phyloP scores from a whole-genome alignment of 2,329 filamentous ascomycete genomes.

The Tolypocladium tropicale region DNA sequence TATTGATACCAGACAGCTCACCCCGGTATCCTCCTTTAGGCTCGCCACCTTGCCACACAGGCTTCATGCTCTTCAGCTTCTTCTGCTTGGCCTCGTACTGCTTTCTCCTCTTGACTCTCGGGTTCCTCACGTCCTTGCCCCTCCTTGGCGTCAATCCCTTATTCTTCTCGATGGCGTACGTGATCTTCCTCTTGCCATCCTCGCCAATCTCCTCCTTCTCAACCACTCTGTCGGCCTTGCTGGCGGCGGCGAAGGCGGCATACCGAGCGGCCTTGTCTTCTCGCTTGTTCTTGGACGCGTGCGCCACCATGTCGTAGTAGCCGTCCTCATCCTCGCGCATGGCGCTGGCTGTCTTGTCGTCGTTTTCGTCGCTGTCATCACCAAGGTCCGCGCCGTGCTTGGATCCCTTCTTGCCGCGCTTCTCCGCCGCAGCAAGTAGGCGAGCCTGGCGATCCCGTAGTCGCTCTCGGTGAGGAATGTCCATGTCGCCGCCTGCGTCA shows the following conservation, averaged over 20 bases:
- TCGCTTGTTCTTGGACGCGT: constrained; percentile 58
- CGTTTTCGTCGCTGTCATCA: constrained; percentile 59
- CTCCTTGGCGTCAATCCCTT: constrained; percentile 84
- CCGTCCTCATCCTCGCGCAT: constrained; percentile 55
- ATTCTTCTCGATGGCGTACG: constrained; percentile 93
- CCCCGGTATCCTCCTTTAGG: constrained; percentile 79
- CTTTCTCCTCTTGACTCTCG: constrained; percentile 95
- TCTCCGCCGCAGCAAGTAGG: constrained; percentile 80
- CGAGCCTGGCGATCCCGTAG: constrained; percentile 76
- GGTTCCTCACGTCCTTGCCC: constrained; percentile 91
- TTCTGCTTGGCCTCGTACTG: constrained; percentile 96
- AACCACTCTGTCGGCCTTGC: constrained; percentile 52
- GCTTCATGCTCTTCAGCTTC: constrained; percentile 82
- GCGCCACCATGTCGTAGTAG: constrained; percentile 84
- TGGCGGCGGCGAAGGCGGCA: constrained; percentile 48
- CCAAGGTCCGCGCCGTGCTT: constrained; percentile 56
- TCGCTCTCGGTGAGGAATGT: constrained; percentile 82
- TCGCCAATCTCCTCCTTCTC: constrained; percentile 60
- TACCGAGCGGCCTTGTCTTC: constrained; percentile 56
- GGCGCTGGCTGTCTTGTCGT: constrained; percentile 40
- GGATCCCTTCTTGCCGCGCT: constrained; percentile 58
- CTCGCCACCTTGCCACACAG: constrained; percentile 77
- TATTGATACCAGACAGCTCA: constrained; percentile 93
- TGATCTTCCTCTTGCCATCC: constrained; percentile 87
- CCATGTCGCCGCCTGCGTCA: constrained; percentile 67